Evolutionary conservation across 345 rosid species (phyloP).

Genomic region (Hibiscus syriacus): DNA sequence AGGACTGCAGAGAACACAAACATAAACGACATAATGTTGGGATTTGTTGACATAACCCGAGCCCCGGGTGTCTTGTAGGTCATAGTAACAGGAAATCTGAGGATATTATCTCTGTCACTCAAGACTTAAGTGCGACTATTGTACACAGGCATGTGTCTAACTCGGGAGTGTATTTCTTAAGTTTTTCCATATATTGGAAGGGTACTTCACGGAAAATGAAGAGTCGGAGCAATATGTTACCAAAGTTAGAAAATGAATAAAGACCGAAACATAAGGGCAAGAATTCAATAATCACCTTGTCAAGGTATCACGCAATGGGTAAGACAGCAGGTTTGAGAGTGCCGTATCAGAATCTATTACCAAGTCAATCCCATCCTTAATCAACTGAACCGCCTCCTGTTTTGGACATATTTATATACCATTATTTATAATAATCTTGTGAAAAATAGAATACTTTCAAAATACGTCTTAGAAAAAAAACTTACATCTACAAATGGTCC

Average conservation of each 20-base stretch:
- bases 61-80: neutral
- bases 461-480: neutral
- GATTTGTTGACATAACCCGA: neutral
- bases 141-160: neutral
- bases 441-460: neutral
- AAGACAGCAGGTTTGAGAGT: constrained; percentile 68
- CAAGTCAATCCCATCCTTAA: constrained; percentile 94
- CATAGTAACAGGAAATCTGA: neutral
- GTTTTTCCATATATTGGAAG: neutral
- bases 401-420: constrained; percentile 15
- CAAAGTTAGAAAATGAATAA: neutral
- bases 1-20: constrained; percentile 32
- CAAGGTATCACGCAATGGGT: constrained; percentile 66
- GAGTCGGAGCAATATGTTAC: neutral
- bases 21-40: neutral
- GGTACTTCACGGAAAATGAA: neutral
- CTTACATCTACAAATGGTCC: constrained; percentile 72
- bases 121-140: neutral
- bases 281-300: constrained; percentile 42
- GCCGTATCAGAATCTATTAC: constrained; percentile 81
- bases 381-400: constrained; percentile 83
- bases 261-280: neutral
- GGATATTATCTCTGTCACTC: neutral
- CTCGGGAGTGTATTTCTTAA: neutral
- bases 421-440: neutral